These are phyloP conservation scores for Amanita phalloides DNA, from an alignment of 768 basidiomycete genomes.

Conservation along the genomic window DNA sequence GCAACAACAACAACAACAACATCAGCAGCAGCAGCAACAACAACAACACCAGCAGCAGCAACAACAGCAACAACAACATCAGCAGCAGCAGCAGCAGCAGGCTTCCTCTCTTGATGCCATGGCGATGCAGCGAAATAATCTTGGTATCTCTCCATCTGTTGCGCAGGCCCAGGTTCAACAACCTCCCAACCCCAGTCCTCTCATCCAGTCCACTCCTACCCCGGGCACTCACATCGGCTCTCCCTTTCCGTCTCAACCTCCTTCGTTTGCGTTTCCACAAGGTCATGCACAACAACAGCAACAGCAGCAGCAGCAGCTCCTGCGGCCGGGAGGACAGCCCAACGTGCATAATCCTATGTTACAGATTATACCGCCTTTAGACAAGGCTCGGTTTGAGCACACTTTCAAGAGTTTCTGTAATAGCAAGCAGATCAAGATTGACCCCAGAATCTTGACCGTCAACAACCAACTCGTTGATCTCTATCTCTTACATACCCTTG, in stretches of 20 bases:
- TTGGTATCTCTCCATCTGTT: not conserved
- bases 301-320: slow-evolving; percentile 5
- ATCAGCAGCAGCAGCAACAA: slow-evolving; percentile 16
- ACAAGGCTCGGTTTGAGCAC: slow-evolving; percentile 40
- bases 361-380: slow-evolving; percentile 27
- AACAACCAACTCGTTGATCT: slow-evolving; percentile 53
- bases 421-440: slow-evolving; percentile 28
- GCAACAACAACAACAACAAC: slow-evolving; percentile 17
- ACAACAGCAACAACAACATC: slow-evolving; percentile 11
- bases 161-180: slow-evolving; percentile 10
- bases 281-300: not conserved
- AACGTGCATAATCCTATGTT: not conserved
- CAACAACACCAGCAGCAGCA: slow-evolving; percentile 20
- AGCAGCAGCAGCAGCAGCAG: slow-evolving; percentile 10
- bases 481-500: slow-evolving; percentile 43
- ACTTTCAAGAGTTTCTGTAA: slow-evolving; percentile 38
- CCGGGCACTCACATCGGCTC: not conserved
- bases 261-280: not conserved
- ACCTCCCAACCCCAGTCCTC: slow-evolving; percentile 8
- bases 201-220: not conserved
- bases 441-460: slow-evolving; percentile 30
- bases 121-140: not conserved
- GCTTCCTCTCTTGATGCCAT: slow-evolving; percentile 1
- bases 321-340: not conserved
- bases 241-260: slow-evolving; percentile 3